Evolutionary conservation across 129 eudicot species (phyloP), one percentile per base, ranked within the genome.

Genomic region (Centrapalus pauciflorus): DNA sequence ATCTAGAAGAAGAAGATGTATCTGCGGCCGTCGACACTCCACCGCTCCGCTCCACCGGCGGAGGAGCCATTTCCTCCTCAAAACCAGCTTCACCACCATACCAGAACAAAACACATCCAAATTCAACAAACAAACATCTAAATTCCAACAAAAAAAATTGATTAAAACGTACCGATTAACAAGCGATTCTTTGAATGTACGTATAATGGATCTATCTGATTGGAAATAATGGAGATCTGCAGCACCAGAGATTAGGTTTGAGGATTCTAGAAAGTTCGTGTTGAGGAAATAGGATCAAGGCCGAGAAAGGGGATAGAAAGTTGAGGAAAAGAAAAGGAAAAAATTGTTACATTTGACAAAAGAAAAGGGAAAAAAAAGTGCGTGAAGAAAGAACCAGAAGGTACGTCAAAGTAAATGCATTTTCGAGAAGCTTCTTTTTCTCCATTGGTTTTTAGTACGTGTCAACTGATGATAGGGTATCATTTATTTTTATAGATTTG

Each of bases 241-340:
- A 43, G 69, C 13, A 49, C 3, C 1, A 6, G 58, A 37, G 59
- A 49, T 50, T 73, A 52, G 37, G 74, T 68, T 14, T 51, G 73
- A 77, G 60, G 43, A 70, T 75, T 86, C 95, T 79, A 86, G 95
- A 86, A 83, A 72, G 75, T 86, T 86, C 94, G 24, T 30, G 25
- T 19, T 24, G 34, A 64, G 10, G 50, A 61, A 27, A 71, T 17
- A 16, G 65, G 60, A 65, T 26, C 20, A 26, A 6, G 48, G 48
- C 30, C 26, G 34, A 46, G 30, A 69, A 67, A 26, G 54, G 51
- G 35, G 58, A 32, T 27, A 54, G 62, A 38, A 66, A 48, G 38
- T 55, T 55, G 20, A 32, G 32, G 24, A 40, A 43, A 7, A 45
- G 38, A 46, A 43, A 29, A 62, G 28, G 6, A 35, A 9, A 28